Evolutionary conservation across 2,329 filamentous ascomycete species (phyloP).

Genomic region (Aspergillus sp.): DNA sequence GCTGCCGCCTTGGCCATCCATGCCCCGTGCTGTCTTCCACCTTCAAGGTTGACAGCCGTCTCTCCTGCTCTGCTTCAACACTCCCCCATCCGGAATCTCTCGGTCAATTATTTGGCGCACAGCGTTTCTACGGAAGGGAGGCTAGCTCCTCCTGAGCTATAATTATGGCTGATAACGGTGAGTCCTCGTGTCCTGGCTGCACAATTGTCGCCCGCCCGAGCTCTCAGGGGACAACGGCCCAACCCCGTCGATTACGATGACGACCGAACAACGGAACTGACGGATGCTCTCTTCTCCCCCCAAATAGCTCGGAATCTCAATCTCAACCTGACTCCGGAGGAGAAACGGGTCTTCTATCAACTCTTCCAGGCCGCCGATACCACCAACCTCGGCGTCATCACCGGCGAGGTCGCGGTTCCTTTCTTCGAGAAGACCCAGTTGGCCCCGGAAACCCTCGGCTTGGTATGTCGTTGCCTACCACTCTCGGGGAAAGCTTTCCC

Average conservation of each 20-base stretch:
- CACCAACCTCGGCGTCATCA: slow-evolving; percentile 88
- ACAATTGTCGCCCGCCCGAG: slow-evolving; percentile 7
- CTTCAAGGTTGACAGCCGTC: slow-evolving; percentile 24
- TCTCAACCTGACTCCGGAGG: slow-evolving; percentile 84
- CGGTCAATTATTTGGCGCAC: slow-evolving; percentile 23
- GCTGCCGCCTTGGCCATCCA: slow-evolving; percentile 28
- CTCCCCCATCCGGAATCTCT: slow-evolving; percentile 11
- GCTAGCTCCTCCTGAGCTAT: slow-evolving; percentile 31
- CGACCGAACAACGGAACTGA: slow-evolving; percentile 27
- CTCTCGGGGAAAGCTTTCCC: neutral
- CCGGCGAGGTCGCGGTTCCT: slow-evolving; percentile 91
- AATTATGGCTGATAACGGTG: slow-evolving; percentile 39
- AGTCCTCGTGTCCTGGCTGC: slow-evolving; percentile 19
- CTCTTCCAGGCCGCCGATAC: slow-evolving; percentile 92
- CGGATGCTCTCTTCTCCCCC: slow-evolving; percentile 18
- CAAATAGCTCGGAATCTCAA: slow-evolving; percentile 56
- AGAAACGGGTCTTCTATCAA: slow-evolving; percentile 91
- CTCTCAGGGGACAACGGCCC: slow-evolving; percentile 30
- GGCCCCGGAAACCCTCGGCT: slow-evolving; percentile 79
- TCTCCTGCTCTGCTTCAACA: slow-evolving; percentile 13
- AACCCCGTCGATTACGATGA: slow-evolving; percentile 20
- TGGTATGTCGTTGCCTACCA: slow-evolving; percentile 60
- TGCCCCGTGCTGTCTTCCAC: slow-evolving; percentile 30
- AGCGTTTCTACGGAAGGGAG: slow-evolving; percentile 27
- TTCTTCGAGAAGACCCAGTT: slow-evolving; percentile 97